A percentile compares a stretch with the other conserved stretches of the same genome.
These are phyloP conservation scores for Alloascoidea hylecoeti DNA, from an alignment of 805 yeast species.

Conservation along the genomic window DNA sequence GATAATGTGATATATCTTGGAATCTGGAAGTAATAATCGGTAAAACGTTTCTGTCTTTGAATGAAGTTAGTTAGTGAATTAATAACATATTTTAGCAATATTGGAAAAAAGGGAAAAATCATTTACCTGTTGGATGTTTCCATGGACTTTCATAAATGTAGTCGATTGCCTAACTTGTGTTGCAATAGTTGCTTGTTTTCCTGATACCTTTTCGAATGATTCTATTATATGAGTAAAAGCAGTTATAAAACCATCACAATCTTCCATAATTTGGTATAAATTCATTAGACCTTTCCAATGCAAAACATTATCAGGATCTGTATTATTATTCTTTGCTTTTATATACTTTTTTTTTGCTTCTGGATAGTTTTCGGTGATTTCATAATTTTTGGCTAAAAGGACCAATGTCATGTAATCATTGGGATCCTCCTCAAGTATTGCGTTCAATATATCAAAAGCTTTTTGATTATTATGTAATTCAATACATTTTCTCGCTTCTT, in stretches of 20 bases:
- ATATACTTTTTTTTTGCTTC: conserved; percentile 33
- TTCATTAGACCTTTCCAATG: conserved; percentile 75
- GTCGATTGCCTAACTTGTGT: conserved; percentile 8
- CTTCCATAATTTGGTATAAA: conserved; percentile 10
- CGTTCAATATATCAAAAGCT: conserved; percentile 40
- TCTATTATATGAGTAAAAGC: conserved; percentile 9
- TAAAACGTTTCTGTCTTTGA: background rate
- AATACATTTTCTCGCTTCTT: conserved; percentile 13
- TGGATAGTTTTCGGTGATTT: conserved; percentile 24
- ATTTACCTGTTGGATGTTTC: conserved; percentile 8
- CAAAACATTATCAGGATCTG: conserved; percentile 27
- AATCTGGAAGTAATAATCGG: background rate
- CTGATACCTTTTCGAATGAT: conserved; percentile 4
- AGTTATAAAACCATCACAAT: conserved; percentile 9
- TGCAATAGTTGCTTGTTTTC: background rate
- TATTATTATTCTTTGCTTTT: conserved; percentile 27
- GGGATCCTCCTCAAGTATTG: conserved; percentile 41
- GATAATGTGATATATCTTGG: background rate
- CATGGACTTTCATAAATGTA: conserved; percentile 8
- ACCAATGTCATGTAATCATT: conserved; percentile 51
- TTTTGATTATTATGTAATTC: conserved; percentile 42
- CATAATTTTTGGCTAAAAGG: conserved; percentile 56
- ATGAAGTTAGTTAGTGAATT: background rate
- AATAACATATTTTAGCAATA: background rate
- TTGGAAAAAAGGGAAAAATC: background rate